Evolutionary conservation across 1,139 yeast species (phyloP).

Genomic region (Yarrowia galli): DNA sequence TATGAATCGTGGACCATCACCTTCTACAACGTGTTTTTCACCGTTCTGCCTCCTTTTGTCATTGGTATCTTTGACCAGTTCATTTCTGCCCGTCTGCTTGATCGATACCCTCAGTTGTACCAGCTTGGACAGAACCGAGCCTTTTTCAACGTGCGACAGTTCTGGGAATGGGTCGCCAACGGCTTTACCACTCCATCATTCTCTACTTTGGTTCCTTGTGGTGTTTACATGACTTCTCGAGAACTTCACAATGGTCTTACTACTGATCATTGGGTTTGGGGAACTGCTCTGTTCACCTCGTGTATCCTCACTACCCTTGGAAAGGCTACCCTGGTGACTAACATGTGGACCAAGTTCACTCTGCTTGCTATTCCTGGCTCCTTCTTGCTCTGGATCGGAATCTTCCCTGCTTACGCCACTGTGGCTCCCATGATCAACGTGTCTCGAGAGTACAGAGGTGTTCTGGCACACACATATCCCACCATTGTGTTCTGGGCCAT

Average conservation of each 20-base stretch:
- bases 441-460: constrained; percentile 85
- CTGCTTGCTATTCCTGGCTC: constrained; percentile 95
- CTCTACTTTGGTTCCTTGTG: constrained; percentile 76
- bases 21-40: constrained; percentile 92
- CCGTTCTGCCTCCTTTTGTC: constrained; percentile 94
- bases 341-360: constrained; percentile 95
- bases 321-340: constrained; percentile 90
- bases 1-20: constrained; percentile 99
- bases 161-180: constrained; percentile 97
- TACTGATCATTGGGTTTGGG: constrained; percentile 97
- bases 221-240: constrained; percentile 73
- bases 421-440: constrained; percentile 86
- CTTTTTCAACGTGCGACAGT: constrained; percentile 87
- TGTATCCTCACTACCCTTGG: constrained; percentile 91
- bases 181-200: constrained; percentile 94
- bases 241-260: constrained; percentile 70
- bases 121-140: constrained; percentile 87
- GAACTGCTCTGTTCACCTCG: constrained; percentile 86
- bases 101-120: constrained; percentile 91
- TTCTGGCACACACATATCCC: constrained; percentile 76
- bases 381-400: constrained; percentile 77
- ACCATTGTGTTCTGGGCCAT: constrained; percentile 86
- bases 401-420: constrained; percentile 86
- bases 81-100: constrained; percentile 86
- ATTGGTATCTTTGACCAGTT: constrained; percentile 97